Conservation (phyloP, 192 early-diverging fungal genomes). For the Geranomyces michiganensis region DNA sequence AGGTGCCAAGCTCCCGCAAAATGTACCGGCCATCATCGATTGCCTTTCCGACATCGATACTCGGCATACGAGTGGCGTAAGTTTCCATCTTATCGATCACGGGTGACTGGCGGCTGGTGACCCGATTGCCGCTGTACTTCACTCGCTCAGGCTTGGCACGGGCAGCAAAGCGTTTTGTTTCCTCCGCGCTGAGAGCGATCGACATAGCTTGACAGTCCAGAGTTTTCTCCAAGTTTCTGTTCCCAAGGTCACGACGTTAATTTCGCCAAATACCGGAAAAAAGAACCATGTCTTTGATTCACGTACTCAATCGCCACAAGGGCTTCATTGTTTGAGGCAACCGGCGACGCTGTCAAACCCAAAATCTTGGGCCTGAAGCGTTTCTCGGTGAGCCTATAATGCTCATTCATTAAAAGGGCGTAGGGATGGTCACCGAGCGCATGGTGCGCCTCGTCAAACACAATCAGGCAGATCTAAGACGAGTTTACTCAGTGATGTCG, state of each 20-base stretch:
- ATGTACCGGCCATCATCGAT: constrained; percentile 46
- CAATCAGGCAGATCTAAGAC: constrained; percentile 71
- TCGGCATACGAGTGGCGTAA: not conserved
- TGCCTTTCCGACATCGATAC: constrained; percentile 42
- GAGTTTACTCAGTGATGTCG: not conserved
- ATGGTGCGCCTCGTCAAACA: constrained; percentile 98
- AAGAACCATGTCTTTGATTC: too few relatives aligned
- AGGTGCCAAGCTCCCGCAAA: constrained; percentile 70
- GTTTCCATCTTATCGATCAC: not conserved
- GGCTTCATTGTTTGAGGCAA: constrained; percentile 42
- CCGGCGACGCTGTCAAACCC: constrained; percentile 94
- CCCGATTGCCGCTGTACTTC: constrained; percentile 14
- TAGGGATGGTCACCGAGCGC: constrained; percentile 72
- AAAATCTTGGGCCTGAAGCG: constrained; percentile 75
- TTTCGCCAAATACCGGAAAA: too few relatives aligned
- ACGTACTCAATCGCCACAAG: constrained; percentile 31
- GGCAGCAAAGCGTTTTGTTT: constrained; percentile 26
- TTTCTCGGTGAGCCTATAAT: constrained; percentile 63
- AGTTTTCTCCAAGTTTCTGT: constrained; percentile 46
- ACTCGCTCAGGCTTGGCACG: constrained; percentile 39
- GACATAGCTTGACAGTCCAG: constrained; percentile 44
- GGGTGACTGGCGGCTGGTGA: constrained; percentile 20
- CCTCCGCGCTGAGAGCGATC: constrained; percentile 11
- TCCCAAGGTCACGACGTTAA: not conserved
- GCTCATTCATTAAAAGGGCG: constrained; percentile 79